These are phyloP conservation scores for Potentilla sterilis DNA, from an alignment of 306 rosid species.

Conservation along the genomic window DNA sequence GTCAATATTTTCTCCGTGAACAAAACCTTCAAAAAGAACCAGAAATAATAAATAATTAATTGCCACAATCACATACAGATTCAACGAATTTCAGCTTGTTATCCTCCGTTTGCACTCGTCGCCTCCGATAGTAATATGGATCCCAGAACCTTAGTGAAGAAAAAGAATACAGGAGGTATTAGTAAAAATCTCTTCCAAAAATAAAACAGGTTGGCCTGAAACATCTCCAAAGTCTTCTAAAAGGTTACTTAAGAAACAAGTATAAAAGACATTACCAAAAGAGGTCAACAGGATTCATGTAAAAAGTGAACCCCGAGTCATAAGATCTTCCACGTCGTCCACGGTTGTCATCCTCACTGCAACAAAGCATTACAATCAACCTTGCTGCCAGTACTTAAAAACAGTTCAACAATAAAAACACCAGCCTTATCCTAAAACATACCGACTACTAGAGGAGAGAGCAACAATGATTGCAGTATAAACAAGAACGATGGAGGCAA, in stretches of 20 bases:
- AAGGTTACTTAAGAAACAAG: constrained; percentile 14
- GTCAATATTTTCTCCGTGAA: constrained; percentile 21
- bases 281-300: constrained; percentile 69
- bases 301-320: constrained; percentile 77
- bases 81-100: constrained; percentile 82
- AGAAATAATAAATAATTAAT: constrained; percentile 13
- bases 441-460: constrained; percentile 82
- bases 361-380: constrained; percentile 29
- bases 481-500: constrained; percentile 91
- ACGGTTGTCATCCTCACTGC: constrained; percentile 88
- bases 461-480: constrained; percentile 90
- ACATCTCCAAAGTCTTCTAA: background rate
- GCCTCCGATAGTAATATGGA: constrained; percentile 88
- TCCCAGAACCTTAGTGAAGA: constrained; percentile 84
- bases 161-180: constrained; percentile 17
- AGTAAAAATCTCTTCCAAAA: constrained; percentile 24
- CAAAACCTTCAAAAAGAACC: constrained; percentile 8
- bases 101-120: constrained; percentile 58
- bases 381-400: constrained; percentile 14
- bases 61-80: constrained; percentile 72
- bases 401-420: background rate
- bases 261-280: constrained; percentile 61
- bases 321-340: constrained; percentile 91
- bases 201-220: background rate
- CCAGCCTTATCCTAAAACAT: background rate